phyloP scores from a whole-genome alignment of 305 asterid genomes.

The Solanum hybrid region DNA sequence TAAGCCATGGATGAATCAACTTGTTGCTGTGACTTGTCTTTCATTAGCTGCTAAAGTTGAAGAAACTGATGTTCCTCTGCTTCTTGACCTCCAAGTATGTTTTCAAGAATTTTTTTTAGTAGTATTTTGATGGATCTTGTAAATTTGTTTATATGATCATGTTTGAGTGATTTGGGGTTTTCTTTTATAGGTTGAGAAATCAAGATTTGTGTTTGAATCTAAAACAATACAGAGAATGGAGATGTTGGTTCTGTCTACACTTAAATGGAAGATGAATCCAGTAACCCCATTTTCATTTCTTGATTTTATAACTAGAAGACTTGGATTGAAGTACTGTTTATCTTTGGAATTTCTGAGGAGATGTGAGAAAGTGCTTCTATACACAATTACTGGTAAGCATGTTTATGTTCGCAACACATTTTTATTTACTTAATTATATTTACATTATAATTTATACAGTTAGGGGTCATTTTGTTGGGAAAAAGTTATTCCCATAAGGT shows the following conservation, averaged over 20 bases:
- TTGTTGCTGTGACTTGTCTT: constrained; percentile 66
- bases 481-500: background rate
- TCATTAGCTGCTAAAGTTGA: constrained; percentile 77
- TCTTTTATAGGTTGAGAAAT: constrained; percentile 50
- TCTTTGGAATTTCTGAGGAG: constrained; percentile 39
- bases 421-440: background rate
- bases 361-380: constrained; percentile 52
- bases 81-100: constrained; percentile 64
- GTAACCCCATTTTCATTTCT: constrained; percentile 68
- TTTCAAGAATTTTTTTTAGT: background rate
- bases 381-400: constrained; percentile 40
- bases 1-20: constrained; percentile 76
- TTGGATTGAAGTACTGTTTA: constrained; percentile 25
- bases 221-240: constrained; percentile 71
- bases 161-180: constrained; percentile 11
- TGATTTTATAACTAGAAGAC: constrained; percentile 39
- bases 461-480: too few species aligned
- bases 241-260: constrained; percentile 53
- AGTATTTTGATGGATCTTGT: background rate
- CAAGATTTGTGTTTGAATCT: constrained; percentile 49
- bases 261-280: constrained; percentile 82
- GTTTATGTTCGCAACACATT: background rate
- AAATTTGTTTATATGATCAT: background rate
- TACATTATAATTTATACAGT: too few species aligned
- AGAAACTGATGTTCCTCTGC: constrained; percentile 58